phyloP scores from a whole-genome alignment of 352 stramenopile species.

The Pythium aquatile region DNA sequence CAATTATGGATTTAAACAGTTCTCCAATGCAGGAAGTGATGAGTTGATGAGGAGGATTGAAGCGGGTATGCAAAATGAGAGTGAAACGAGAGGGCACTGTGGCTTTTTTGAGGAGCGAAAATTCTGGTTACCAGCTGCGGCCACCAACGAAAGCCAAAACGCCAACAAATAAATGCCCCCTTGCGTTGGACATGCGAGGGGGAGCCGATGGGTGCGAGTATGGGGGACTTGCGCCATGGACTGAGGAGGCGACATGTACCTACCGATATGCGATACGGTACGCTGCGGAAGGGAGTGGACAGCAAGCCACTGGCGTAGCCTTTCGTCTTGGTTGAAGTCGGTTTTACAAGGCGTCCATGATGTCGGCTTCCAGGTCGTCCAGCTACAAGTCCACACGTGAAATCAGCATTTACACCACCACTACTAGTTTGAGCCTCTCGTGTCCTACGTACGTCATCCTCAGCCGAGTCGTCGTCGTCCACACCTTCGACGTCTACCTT shows the following conservation, averaged over 20 bases:
- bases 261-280: background rate
- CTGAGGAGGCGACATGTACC: too few species aligned
- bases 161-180: background rate
- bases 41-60: background rate
- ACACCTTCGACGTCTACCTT: slow-evolving; percentile 8
- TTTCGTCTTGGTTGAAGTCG: background rate
- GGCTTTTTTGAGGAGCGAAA: background rate
- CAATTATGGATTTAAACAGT: background rate
- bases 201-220: background rate
- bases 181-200: background rate
- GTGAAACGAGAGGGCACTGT: background rate
- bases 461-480: slow-evolving; percentile 37
- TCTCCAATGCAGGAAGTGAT: too few species aligned
- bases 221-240: background rate
- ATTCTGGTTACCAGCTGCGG: background rate
- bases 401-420: background rate
- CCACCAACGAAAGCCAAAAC: background rate
- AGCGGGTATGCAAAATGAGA: slow-evolving; percentile 11
- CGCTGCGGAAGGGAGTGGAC: background rate
- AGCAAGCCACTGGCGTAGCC: background rate
- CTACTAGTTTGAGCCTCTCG: background rate
- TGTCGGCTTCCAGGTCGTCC: slow-evolving; percentile 75
- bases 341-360: slow-evolving; percentile 55
- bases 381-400: slow-evolving; percentile 34
- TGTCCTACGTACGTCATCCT: slow-evolving; percentile 30